Evolutionary conservation across 2,329 filamentous ascomycete species (phyloP), one percentile per base, ranked within the genome.

Genomic region (Sporothrix globosa): DNA sequence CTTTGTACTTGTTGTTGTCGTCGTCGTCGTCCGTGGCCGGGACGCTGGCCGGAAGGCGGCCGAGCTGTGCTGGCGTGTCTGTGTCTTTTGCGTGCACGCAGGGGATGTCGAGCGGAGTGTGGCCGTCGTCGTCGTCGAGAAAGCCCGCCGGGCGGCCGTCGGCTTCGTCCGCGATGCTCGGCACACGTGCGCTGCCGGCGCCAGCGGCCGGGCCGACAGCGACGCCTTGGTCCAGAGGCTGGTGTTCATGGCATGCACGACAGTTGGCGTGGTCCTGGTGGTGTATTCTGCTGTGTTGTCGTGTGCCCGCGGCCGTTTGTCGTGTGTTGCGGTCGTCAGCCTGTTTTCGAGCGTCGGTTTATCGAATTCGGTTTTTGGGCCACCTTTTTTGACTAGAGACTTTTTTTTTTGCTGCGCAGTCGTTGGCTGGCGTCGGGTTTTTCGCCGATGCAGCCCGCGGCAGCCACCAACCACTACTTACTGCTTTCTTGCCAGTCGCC

Each of bases 141-240:
- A 19, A 9, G 21, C 44, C 4, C 53, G 21, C n/a, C 21, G 30
- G 1, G 46, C n/a, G 30, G 21, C 17, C 7, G 70, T 10, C 44
- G 39, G 34, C 14, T 24, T n/a, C n/a, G 65, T 21, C 53, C 75
- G 76, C 39, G 74, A 74, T 1, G 54, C 53, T 34, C 77, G 73
- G 68, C 78, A 80, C 74, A 77, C 73, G 69, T 77, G 77, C 52
- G 76, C 75, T 14, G 77, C 75, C 58, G 76, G 76, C 6, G 76
- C 76, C 69, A 79, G 73, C 60, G 77, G 77, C 70, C 76, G 75
- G 30, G 75, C 75, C 67, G 79, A 76, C 50, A 79, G 71, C 44
- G 74, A 76, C n/a, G 77, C 77, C 75, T 78, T 79, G 52, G 77
- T 75, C 39, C 80, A 69, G 68, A 80, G 74, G 71, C 74, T 77